Base-by-base conservation (phyloP, 768 basidiomycete genomes). In the Thelephora aurantiotincta region DNA sequence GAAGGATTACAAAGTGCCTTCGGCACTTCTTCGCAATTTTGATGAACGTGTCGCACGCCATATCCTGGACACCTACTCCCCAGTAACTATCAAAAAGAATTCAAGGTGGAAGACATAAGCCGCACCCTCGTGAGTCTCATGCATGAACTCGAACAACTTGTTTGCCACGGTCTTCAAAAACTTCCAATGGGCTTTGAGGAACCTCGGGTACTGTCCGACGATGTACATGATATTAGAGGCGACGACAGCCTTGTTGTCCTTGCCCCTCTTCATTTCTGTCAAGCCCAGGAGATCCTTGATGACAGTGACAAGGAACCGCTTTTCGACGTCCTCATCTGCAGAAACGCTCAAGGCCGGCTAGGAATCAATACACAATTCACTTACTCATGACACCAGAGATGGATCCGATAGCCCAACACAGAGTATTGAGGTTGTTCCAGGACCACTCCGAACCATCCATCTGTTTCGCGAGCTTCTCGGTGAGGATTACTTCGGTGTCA, bases 371-470 rank as follows among this genome's bases (percentile, higher is more conserved):
- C 20, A 43, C 12, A 51, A 38, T 43, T 14, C 13, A 71, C 86
- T 62, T 57, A 90, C 90, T 93, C 92, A 96, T 97, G 2, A 91
- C 90, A 36, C 90, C 90, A 22, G 92, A 94, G 51, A 97, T 96
- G 2, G 90, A 93, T 49, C 92, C 92, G 56, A 96, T 96, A 47
- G 92, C 92, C 92, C 92, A 97, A 64, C 92, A 97, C 11, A 97
- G 77, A 2, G 92, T 94, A 65, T 96, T 97, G 48, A 96, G 69
- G 61, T 96, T 96, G 55, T 92, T 85, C 93, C 93, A 97, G n/a
- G 90, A 92, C 93, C 93, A 97, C 65, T 97, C 93, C 11, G 82
- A 77, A n/a, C 88, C 88, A 57, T 93, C 90, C n/a, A 93, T 89
- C 72, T 96, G 92, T 65, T 90, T 92, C 33, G 86, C 74, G 45